Evolutionary conservation across 305 asterid species (phyloP).

Genomic region (Coffea humblotiana): DNA sequence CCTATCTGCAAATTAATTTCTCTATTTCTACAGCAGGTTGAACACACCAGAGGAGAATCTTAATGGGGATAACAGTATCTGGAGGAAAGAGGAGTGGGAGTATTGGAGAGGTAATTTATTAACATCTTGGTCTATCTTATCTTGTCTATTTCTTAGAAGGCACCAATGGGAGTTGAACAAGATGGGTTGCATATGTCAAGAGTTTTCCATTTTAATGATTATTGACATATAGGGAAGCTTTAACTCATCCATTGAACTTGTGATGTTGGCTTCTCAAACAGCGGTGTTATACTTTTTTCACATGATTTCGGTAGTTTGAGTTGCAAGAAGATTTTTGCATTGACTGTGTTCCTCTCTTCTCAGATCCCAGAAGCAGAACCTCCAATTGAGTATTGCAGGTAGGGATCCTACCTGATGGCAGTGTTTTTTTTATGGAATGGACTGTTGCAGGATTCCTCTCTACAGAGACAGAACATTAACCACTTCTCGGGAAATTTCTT

Average conservation of each 20-base stretch:
- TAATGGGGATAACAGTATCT: slow-evolving; percentile 52
- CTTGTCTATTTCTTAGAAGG: background rate
- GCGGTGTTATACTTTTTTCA: background rate
- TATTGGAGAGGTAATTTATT: slow-evolving; percentile 64
- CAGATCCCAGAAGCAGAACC: slow-evolving; percentile 98
- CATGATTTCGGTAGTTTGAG: background rate
- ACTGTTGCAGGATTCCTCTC: background rate
- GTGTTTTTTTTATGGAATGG: background rate
- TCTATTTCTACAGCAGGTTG: slow-evolving; percentile 38
- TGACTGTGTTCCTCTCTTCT: slow-evolving; percentile 15
- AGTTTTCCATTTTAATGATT: background rate
- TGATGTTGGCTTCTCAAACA: background rate
- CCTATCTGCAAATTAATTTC: slow-evolving; percentile 9
- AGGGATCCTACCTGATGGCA: background rate
- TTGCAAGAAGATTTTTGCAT: background rate
- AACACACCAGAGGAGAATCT: slow-evolving; percentile 29
- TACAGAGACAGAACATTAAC: background rate
- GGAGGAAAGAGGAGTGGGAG: slow-evolving; percentile 71
- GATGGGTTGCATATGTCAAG: background rate
- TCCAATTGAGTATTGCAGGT: slow-evolving; percentile 40
- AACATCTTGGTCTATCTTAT: background rate
- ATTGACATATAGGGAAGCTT: background rate
- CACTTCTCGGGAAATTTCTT: background rate
- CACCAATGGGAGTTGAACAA: no score
- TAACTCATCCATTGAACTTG: background rate